Percentiles rank a stretch among this genome's conserved stretches.
phyloP scores from a whole-genome alignment of 1,284 basidiomycete species.

The Heterobasidion annosum region DNA sequence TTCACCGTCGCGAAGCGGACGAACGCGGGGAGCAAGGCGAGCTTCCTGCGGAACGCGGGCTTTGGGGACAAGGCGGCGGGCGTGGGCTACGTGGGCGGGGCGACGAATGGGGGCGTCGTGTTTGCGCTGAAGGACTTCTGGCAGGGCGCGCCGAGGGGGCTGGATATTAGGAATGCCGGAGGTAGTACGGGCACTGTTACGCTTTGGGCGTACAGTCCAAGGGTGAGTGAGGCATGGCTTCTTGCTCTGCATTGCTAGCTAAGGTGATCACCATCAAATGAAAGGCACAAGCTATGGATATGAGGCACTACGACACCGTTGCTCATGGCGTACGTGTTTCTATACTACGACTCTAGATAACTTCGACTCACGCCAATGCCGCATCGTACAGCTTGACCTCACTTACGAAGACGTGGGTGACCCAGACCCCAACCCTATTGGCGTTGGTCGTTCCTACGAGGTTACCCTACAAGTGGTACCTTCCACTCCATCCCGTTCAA shows the following conservation, averaged over 20 bases:
- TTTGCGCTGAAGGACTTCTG: slow-evolving; percentile 32
- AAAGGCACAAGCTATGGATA: slow-evolving; percentile 29
- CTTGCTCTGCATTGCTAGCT: background rate
- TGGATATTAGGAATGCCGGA: slow-evolving; percentile 29
- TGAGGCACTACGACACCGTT: slow-evolving; percentile 33
- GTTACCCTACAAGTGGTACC: slow-evolving; percentile 24
- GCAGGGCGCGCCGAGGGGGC: slow-evolving; percentile 27
- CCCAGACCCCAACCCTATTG: slow-evolving; percentile 29
- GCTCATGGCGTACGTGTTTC: slow-evolving; percentile 24
- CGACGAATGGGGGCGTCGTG: slow-evolving; percentile 26
- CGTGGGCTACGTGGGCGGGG: slow-evolving; percentile 31
- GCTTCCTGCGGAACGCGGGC: slow-evolving; percentile 26
- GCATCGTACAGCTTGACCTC: slow-evolving; percentile 24
- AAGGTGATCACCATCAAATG: background rate
- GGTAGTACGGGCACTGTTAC: slow-evolving; percentile 23
- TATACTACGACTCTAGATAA: background rate
- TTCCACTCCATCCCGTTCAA: slow-evolving; percentile 23
- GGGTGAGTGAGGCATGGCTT: slow-evolving; percentile 12
- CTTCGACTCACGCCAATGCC: background rate
- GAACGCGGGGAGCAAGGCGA: slow-evolving; percentile 20
- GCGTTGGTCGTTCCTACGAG: slow-evolving; percentile 31
- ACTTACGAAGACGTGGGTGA: slow-evolving; percentile 34
- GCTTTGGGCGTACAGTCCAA: slow-evolving; percentile 32
- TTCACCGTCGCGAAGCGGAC: slow-evolving; percentile 28
- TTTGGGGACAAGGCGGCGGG: slow-evolving; percentile 27